These are phyloP conservation scores for Durotheca rogersii DNA, from an alignment of 495 filamentous ascomycete species.

Conservation along the genomic window DNA sequence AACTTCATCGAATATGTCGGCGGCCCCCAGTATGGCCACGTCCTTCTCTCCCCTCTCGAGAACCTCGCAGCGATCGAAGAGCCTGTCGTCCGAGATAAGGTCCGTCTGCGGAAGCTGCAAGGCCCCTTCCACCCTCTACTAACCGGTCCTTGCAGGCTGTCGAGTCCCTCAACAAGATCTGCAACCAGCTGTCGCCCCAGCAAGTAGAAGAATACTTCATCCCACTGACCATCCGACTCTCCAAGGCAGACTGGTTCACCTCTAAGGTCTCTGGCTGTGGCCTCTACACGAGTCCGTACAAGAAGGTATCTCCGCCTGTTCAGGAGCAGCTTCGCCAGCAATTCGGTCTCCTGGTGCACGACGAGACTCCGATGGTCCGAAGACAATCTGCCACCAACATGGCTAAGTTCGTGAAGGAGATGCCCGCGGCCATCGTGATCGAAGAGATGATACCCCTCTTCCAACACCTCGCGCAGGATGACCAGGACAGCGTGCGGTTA, in stretches of 20 bases:
- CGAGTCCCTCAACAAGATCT: conserved; percentile 98
- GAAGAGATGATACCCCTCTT: conserved; percentile 99
- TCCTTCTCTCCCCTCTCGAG: conserved; percentile 93
- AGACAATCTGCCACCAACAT: conserved; percentile 94
- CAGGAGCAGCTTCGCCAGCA: conserved; percentile 89
- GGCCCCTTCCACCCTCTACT: conserved; percentile 7
- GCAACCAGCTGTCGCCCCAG: conserved; percentile 79
- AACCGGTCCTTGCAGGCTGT: conserved; percentile 66
- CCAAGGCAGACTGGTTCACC: conserved; percentile 99
- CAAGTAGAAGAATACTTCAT: conserved; percentile 97
- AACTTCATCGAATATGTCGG: conserved; percentile 97
- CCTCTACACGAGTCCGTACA: conserved; percentile 89
- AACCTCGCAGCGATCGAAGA: conserved; percentile 98
- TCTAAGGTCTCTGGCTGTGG: conserved; percentile 98
- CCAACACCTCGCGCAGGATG: conserved; percentile 91
- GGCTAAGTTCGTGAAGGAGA: conserved; percentile 95
- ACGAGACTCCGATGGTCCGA: conserved; percentile 98
- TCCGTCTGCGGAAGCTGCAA: conserved; percentile 34
- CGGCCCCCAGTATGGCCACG: conserved; percentile 88
- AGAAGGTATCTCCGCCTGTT: conserved; percentile 75
- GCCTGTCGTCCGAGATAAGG: conserved; percentile 96
- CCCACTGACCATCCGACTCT: conserved; percentile 87
- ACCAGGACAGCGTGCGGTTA: conserved; percentile 95
- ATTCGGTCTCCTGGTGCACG: conserved; percentile 89
- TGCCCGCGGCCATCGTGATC: conserved; percentile 85